Percentiles rank a stretch among this genome's conserved stretches.
Evolutionary conservation across 2,329 filamentous ascomycete genomes (phyloP).

Genomic region (Podosphaera leucotricha): DNA sequence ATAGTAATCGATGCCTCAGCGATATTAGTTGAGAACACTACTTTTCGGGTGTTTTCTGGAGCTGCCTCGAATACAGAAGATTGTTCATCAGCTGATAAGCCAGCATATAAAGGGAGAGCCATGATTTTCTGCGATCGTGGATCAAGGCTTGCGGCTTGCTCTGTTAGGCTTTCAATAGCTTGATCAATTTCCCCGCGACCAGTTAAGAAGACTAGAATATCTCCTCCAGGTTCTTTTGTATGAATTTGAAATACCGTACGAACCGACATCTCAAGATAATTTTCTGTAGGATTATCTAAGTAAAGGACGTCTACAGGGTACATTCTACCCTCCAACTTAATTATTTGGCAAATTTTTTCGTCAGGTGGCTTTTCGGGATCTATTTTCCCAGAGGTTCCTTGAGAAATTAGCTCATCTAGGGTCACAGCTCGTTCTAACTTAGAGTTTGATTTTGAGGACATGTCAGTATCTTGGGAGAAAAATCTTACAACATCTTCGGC

Average conservation of each 20-base stretch:
- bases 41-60: conserved; percentile 59
- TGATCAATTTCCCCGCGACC: conserved; percentile 77
- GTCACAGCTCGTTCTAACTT: conserved; percentile 12
- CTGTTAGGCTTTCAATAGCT: conserved; percentile 56
- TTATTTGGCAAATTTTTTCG: conserved; percentile 34
- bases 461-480: conserved; percentile 27
- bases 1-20: conserved; percentile 96
- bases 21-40: conserved; percentile 87
- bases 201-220: conserved; percentile 83
- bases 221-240: conserved; percentile 66
- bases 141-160: conserved; percentile 26
- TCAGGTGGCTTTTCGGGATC: conserved; percentile 6
- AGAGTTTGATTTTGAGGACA: conserved; percentile 12
- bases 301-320: conserved; percentile 79
- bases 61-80: conserved; percentile 70
- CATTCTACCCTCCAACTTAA: conserved; percentile 68
- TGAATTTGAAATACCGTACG: conserved; percentile 78
- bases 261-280: conserved; percentile 69
- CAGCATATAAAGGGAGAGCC: conserved; percentile 79
- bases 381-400: conserved; percentile 9
- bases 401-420: conserved; percentile 12
- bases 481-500: conserved; percentile 79
- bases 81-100: conserved; percentile 76
- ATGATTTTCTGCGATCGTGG: conserved; percentile 46
- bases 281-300: conserved; percentile 50